These are phyloP conservation scores for Bolboschoenus planiculmis DNA, from an alignment of 176 grass and related monocot genomes.

Conservation along the genomic window DNA sequence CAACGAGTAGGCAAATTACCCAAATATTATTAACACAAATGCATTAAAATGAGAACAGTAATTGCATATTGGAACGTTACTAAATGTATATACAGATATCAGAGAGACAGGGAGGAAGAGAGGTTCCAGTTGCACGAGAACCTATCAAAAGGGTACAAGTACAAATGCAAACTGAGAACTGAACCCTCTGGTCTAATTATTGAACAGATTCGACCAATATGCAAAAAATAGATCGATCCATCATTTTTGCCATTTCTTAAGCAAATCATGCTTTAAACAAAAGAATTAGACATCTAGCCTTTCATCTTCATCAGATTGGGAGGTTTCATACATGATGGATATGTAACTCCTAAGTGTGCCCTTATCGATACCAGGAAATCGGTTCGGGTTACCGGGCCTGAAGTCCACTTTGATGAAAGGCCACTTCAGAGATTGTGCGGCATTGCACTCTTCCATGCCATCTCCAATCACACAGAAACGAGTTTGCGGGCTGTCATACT, in stretches of 20 bases:
- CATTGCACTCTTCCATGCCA: slow-evolving; percentile 64
- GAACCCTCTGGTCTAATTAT: slow-evolving; percentile 2
- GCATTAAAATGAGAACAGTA: background rate
- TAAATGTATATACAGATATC: slow-evolving; percentile 14
- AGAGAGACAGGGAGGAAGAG: background rate
- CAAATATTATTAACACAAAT: background rate
- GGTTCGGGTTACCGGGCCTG: slow-evolving; percentile 38
- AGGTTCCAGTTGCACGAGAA: background rate
- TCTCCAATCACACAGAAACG: slow-evolving; percentile 82
- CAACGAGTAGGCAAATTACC: background rate
- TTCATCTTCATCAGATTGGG: slow-evolving; percentile 22
- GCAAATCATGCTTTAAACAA: background rate
- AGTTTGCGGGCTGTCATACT: slow-evolving; percentile 49
- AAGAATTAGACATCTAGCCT: background rate
- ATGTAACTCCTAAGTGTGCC: slow-evolving; percentile 50
- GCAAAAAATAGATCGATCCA: background rate
- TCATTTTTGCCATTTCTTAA: background rate
- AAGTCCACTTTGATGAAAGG: slow-evolving; percentile 87
- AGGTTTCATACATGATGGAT: slow-evolving; percentile 43
- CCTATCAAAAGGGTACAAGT: background rate
- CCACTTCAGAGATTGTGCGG: slow-evolving; percentile 69
- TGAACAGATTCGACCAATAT: slow-evolving; percentile 5
- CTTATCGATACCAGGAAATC: slow-evolving; percentile 70
- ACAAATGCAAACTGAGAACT: slow-evolving; percentile 8
- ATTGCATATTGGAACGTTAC: slow-evolving; percentile 1